phyloP scores from a whole-genome alignment of 306 rosid genomes.

The cucumber (Cucumis sativus) region Cucumber_9930_V3 NC_026660.2:26473501-26474000 shows the following conservation, averaged over 20 bases:
- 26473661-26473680: slow-evolving; percentile 51
- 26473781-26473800: slow-evolving; percentile 55
- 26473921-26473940: not conserved
- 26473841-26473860: slow-evolving; percentile 29
- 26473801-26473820: slow-evolving; percentile 18
- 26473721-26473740: slow-evolving; percentile 71
- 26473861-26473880: slow-evolving; percentile 32
- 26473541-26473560: not conserved
- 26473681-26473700: slow-evolving; percentile 84
- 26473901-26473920: not conserved
- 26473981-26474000: slow-evolving; percentile 33
- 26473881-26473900: not conserved
- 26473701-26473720: slow-evolving; percentile 90
- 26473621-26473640: slow-evolving; percentile 24
- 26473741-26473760: slow-evolving; percentile 92
- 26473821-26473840: slow-evolving; percentile 11
- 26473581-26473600: not conserved
- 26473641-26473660: slow-evolving; percentile 55
- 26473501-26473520: not conserved
- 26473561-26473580: not conserved
- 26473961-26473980: slow-evolving; percentile 28
- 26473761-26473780: slow-evolving; percentile 97
- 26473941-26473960: not conserved
- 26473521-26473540: not conserved
- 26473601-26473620: not conserved